A percentile compares a stretch with the other conserved stretches of the same genome.
Conservation (phyloP, 257 asterid genomes). For the Nicotiana attenuata region DNA sequence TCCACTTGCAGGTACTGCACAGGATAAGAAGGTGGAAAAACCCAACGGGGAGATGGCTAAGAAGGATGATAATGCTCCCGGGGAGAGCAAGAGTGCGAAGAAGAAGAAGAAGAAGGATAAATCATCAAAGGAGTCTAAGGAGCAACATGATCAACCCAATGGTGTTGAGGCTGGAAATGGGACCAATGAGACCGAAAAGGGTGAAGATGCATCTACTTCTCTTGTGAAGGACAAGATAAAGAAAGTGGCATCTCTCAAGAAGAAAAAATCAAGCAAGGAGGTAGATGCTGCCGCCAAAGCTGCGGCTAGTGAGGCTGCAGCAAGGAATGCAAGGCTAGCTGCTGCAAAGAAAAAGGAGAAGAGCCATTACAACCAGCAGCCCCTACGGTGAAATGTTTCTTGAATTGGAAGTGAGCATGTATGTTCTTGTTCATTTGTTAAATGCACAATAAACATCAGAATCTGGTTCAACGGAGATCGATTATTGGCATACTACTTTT, state of each 20-base stretch:
- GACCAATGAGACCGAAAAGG: slow-evolving; percentile 42
- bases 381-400: slow-evolving; percentile 45
- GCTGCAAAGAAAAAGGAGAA: slow-evolving; percentile 97
- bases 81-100: slow-evolving; percentile 77
- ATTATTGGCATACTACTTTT: background rate
- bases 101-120: slow-evolving; percentile 92
- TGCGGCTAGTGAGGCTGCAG: slow-evolving; percentile 89
- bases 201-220: slow-evolving; percentile 47
- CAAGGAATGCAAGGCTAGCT: slow-evolving; percentile 78
- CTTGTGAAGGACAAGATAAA: slow-evolving; percentile 72
- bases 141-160: slow-evolving; percentile 43
- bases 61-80: slow-evolving; percentile 48
- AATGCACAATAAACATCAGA: slow-evolving; percentile 12
- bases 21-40: slow-evolving; percentile 39
- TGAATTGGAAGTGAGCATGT: slow-evolving; percentile 8
- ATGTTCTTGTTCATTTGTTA: slow-evolving; percentile 8
- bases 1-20: slow-evolving; percentile 29
- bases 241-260: slow-evolving; percentile 71
- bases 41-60: slow-evolving; percentile 44
- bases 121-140: slow-evolving; percentile 61
- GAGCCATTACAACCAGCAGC: slow-evolving; percentile 95
- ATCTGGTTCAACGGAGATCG: slow-evolving; percentile 6
- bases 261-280: slow-evolving; percentile 83
- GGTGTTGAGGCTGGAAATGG: slow-evolving; percentile 38
- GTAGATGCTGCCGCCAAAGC: slow-evolving; percentile 82